Percentiles rank a stretch among this genome's conserved stretches.
Evolutionary conservation across 208 protist species (phyloP).

Genomic region (Wallacemonas sp.): DNA sequence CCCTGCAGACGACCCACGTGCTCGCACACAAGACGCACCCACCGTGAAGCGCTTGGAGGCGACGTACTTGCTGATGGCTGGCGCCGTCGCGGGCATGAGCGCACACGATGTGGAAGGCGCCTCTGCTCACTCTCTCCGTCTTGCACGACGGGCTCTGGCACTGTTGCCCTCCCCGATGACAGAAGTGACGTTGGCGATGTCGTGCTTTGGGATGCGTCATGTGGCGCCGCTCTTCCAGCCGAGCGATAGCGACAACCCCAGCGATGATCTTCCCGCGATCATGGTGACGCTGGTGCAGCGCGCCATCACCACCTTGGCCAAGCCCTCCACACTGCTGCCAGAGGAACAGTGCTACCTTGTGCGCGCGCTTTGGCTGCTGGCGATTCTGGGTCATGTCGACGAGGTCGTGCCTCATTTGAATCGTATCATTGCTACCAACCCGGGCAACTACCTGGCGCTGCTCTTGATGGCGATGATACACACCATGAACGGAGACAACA

Average conservation of each 20-base stretch:
- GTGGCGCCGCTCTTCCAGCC: neutral
- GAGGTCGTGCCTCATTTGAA: conserved; percentile 27
- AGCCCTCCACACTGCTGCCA: conserved; percentile 6
- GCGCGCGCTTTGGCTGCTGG: conserved; percentile 65
- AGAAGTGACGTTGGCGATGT: conserved; percentile 36
- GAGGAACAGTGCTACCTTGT: conserved; percentile 36
- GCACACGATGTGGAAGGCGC: conserved; percentile 24
- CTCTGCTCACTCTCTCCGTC: conserved; percentile 28
- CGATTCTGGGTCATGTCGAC: conserved; percentile 34
- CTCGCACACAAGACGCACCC: neutral
- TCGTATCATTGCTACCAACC: conserved; percentile 27
- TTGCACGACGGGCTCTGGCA: conserved; percentile 44
- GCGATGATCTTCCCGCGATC: neutral
- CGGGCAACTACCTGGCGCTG: conserved; percentile 46
- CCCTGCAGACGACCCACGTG: neutral
- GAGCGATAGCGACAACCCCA: neutral
- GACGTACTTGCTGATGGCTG: conserved; percentile 58
- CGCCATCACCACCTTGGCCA: neutral
- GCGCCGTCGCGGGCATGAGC: conserved; percentile 30
- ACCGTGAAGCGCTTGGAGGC: conserved; percentile 43
- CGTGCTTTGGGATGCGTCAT: conserved; percentile 26
- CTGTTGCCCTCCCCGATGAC: conserved; percentile 41
- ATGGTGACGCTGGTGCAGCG: conserved; percentile 2
- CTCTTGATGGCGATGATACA: conserved; percentile 63
- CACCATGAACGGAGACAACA: conserved; percentile 46